Base-by-base conservation (phyloP, 768 basidiomycete species). In the Collybia mongolica region DNA sequence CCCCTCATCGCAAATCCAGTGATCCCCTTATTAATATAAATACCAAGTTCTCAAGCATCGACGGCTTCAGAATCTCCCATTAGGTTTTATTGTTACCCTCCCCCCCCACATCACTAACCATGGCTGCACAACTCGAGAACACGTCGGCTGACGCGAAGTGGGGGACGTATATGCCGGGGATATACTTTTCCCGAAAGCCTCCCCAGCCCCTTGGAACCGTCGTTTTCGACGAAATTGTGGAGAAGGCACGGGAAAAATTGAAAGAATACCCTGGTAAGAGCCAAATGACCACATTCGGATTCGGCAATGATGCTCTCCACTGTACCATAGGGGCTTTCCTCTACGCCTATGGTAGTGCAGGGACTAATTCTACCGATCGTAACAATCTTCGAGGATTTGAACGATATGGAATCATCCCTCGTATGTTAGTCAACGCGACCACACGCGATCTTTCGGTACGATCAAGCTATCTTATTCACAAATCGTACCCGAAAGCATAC, bases 321-420 rank as follows among this genome's bases (percentile, higher is more conserved):
- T n/a, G n/a, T n/a, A n/a, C 17, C 12, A 37, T 38, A 74, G 89
- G 83, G 49, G 67, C 88, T 7, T 94, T 84, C 69, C 73, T 82
- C 69, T 94, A 92, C 59, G 84, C 85, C 2, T 80, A 79, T 49
- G 89, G 88, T 37, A 89, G 82, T 54, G 91, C 92, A 8, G 93
- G 92, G 1, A 78, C 81, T 2, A 73, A 75, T 48, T 71, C 76
- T 23, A 94, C 93, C 1, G 80, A 87, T 61, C 71, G 63, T 8
- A 81, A 80, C 44, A 94, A 95, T 59, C 73, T 73, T 28, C 74
- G 69, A 36, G 84, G 82, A 2, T 75, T 93, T 47, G 72, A 81
- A 19, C 81, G 74, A 48, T 92, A 79, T 74, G 79, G 78, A 29
- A 87, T 95, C 62, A 72, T 93, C n/a, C 90, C 90, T 2, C 80